phyloP scores from a whole-genome alignment of 2,329 filamentous ascomycete species.

The Diaporthe sp. region DNA sequence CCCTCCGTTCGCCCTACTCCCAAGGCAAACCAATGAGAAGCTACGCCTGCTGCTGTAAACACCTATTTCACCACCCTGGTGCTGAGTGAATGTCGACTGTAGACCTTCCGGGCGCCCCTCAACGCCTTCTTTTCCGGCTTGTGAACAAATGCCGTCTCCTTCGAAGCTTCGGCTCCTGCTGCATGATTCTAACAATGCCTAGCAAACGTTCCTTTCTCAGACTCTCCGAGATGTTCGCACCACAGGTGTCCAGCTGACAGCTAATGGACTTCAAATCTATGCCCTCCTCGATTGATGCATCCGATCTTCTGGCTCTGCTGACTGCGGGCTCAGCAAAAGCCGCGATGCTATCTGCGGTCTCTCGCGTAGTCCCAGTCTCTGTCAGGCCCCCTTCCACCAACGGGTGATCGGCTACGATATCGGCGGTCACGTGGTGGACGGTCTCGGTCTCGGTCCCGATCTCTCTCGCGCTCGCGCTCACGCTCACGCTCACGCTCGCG shows the following conservation, averaged over 20 bases:
- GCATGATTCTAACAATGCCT: background rate
- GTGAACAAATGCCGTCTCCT: background rate
- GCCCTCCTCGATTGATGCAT: conserved; percentile 37
- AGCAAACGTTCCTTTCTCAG: background rate
- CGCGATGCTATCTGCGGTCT: conserved; percentile 47
- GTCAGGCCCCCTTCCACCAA: conserved; percentile 19
- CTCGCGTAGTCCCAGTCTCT: conserved; percentile 31
- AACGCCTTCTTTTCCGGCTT: background rate
- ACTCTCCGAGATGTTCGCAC: background rate
- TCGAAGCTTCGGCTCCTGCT: background rate
- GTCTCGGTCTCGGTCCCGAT: conserved; percentile 47
- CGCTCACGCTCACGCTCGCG: conserved; percentile 49
- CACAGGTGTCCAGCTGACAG: background rate
- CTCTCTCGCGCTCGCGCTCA: conserved; percentile 51
- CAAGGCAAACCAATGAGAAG: conserved; percentile 9
- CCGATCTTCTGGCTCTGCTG: conserved; percentile 39
- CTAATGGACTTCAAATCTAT: background rate
- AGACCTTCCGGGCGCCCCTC: background rate
- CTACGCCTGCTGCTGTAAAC: conserved; percentile 12
- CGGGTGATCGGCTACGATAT: conserved; percentile 33
- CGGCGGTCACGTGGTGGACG: conserved; percentile 33
- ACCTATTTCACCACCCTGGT: background rate
- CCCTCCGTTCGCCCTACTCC: conserved; percentile 1
- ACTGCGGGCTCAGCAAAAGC: conserved; percentile 48
- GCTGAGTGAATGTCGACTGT: background rate